Conservation (phyloP, 2,329 filamentous ascomycete species). For the Botrytis aclada region DNA sequence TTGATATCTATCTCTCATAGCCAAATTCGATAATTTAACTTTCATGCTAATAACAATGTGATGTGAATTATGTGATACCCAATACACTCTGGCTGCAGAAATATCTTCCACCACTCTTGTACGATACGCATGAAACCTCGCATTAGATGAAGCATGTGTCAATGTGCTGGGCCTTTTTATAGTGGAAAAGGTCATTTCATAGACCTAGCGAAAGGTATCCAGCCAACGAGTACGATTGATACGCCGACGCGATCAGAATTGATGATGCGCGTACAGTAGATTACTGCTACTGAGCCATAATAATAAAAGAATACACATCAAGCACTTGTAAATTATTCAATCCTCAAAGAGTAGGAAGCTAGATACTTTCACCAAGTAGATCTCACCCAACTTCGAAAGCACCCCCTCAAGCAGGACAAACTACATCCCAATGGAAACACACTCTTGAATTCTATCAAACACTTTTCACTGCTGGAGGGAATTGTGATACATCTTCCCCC, state of each 20-base stretch:
- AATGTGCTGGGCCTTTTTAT: too few relatives aligned
- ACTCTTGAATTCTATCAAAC: too few relatives aligned
- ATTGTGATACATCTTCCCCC: neutral
- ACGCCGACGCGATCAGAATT: too few relatives aligned
- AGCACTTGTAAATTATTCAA: neutral
- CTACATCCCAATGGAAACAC: neutral
- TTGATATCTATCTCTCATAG: neutral
- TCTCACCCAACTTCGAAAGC: neutral
- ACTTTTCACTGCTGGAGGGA: neutral
- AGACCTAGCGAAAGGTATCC: too few relatives aligned
- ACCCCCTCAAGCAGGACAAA: neutral
- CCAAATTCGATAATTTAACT: neutral
- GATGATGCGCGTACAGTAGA: too few relatives aligned
- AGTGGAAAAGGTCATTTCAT: too few relatives aligned
- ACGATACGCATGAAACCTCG: too few relatives aligned
- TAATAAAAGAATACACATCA: neutral
- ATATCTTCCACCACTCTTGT: neutral
- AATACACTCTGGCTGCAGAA: neutral
- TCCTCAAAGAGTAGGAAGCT: neutral
- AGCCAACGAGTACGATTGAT: too few relatives aligned
- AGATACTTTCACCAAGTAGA: neutral
- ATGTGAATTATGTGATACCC: neutral
- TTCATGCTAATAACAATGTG: neutral
- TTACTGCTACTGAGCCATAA: too few relatives aligned
- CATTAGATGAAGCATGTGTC: too few relatives aligned